phyloP scores from a whole-genome alignment of 1,139 yeast genomes.

The Lodderomyces oxycetoniae region DNA sequence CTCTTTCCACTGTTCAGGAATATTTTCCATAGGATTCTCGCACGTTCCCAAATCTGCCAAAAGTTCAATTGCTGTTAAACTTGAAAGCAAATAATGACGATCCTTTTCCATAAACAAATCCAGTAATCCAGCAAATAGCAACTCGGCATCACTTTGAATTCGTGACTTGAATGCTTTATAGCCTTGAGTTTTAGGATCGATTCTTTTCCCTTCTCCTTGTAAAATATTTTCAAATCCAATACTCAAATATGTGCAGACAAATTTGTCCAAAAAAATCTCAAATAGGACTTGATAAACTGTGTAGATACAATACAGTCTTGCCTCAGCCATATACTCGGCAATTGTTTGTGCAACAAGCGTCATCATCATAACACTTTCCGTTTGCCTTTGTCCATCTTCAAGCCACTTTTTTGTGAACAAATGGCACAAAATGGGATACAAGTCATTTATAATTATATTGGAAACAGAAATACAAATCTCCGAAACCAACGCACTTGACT shows the following conservation, averaged over 20 bases:
- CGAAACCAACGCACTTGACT: conserved; percentile 73
- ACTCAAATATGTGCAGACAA: conserved; percentile 42
- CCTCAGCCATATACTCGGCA: conserved; percentile 69
- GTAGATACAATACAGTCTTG: conserved; percentile 45
- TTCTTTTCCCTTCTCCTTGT: conserved; percentile 49
- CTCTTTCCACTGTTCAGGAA: conserved; percentile 55
- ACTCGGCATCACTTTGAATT: conserved; percentile 56
- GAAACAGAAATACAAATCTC: conserved; percentile 60
- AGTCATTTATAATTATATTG: conserved; percentile 67
- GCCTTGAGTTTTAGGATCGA: conserved; percentile 53
- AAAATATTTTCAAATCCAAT: conserved; percentile 44
- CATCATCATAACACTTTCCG: conserved; percentile 39
- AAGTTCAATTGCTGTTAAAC: conserved; percentile 57
- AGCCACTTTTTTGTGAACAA: conserved; percentile 43
- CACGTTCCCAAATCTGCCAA: conserved; percentile 64
- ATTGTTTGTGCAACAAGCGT: conserved; percentile 60
- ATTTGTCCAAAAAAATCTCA: conserved; percentile 37
- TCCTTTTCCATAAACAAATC: conserved; percentile 45
- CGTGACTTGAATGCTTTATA: conserved; percentile 40
- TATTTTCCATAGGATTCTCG: conserved; percentile 43
- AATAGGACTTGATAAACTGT: conserved; percentile 46
- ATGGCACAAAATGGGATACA: conserved; percentile 40
- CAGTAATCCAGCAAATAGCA: conserved; percentile 58
- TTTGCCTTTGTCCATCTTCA: conserved; percentile 39
- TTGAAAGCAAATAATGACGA: conserved; percentile 51